phyloP scores from a whole-genome alignment of 73 alveolate species.

The Diophrys appendiculata region DNA sequence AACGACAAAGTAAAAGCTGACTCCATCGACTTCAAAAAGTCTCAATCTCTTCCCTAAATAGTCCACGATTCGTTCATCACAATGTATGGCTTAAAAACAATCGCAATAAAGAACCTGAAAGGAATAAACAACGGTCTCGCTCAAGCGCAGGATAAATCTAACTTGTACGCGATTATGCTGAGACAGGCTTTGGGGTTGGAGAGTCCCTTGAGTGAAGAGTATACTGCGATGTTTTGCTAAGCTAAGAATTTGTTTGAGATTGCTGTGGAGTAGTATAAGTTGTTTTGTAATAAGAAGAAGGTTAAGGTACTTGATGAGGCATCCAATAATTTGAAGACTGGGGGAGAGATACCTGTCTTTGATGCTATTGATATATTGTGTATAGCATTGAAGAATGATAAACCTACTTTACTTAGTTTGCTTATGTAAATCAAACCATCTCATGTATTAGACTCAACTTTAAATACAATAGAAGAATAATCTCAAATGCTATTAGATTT shows the following conservation, averaged over 20 bases:
- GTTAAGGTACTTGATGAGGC: constrained; percentile 30
- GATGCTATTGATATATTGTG: constrained; percentile 26
- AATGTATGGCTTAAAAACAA: constrained; percentile 44
- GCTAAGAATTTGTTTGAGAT: constrained; percentile 19
- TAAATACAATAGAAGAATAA: background rate
- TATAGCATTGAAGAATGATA: constrained; percentile 19
- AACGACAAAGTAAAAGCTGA: constrained; percentile 4
- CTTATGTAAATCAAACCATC: background rate
- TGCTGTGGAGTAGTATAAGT: constrained; percentile 19
- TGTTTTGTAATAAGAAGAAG: constrained; percentile 3
- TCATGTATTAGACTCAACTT: background rate
- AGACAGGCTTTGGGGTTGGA: constrained; percentile 33
- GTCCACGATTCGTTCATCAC: constrained; percentile 36
- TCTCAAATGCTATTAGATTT: background rate
- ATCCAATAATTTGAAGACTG: background rate
- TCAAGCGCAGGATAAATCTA: constrained; percentile 5
- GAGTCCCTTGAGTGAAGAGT: constrained; percentile 24
- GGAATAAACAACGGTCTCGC: constrained; percentile 21
- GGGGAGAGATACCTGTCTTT: constrained; percentile 47
- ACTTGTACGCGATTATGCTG: constrained; percentile 10
- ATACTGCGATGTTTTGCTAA: constrained; percentile 13
- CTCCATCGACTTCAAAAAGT: background rate
- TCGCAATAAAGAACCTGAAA: constrained; percentile 37
- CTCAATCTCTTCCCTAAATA: constrained; percentile 33
- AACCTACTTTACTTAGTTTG: background rate